Evolutionary conservation across 192 early-diverging fungal species (phyloP).

Genomic region (Phlyctochytrium arcticum): DNA sequence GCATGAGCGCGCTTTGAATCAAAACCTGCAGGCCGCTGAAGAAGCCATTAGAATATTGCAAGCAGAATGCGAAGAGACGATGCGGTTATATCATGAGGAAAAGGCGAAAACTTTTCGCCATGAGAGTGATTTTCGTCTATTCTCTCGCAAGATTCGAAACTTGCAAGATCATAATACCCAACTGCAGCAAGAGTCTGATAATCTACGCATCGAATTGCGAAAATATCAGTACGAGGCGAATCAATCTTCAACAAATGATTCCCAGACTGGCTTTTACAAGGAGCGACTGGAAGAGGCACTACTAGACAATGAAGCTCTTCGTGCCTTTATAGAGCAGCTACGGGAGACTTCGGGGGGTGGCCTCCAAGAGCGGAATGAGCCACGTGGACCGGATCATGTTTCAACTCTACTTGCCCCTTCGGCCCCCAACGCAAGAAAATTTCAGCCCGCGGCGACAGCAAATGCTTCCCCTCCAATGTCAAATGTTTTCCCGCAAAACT

Average conservation of each 20-base stretch:
- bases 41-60: not conserved
- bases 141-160: constrained; percentile 21
- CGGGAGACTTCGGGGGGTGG: too few species aligned
- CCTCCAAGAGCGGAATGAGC: too few species aligned
- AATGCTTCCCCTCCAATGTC: too few species aligned
- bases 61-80: not conserved
- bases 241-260: not conserved
- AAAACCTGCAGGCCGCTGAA: not conserved
- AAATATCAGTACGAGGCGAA: constrained; percentile 30
- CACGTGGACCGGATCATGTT: too few species aligned
- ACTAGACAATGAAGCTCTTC: constrained; percentile 30
- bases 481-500: too few species aligned
- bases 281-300: constrained; percentile 28
- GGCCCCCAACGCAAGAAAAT: too few species aligned
- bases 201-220: constrained; percentile 27
- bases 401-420: too few species aligned
- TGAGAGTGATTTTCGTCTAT: constrained; percentile 34
- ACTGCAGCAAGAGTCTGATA: constrained; percentile 22
- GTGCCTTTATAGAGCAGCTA: too few species aligned
- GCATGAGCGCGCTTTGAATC: not conserved
- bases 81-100: not conserved
- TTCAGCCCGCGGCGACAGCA: too few species aligned
- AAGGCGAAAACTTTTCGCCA: constrained; percentile 21
- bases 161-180: constrained; percentile 27
- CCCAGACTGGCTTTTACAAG: constrained; percentile 24